phyloP scores from a whole-genome alignment of 345 rosid genomes.

The Acer campestre region DNA sequence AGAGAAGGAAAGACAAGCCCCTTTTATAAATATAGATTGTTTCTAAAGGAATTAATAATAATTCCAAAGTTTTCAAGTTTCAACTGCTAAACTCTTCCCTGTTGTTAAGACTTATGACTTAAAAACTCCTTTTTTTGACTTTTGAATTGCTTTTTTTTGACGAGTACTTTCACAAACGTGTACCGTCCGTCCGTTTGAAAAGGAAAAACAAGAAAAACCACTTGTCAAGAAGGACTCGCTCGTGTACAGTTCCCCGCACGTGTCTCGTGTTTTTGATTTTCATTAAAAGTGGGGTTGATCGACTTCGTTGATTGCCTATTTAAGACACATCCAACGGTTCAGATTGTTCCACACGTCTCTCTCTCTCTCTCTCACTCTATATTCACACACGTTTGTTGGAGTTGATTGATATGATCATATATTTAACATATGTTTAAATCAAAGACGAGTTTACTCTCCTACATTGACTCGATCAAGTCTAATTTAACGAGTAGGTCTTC shows the following conservation, averaged over 20 bases:
- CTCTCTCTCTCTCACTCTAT: too few relatives aligned
- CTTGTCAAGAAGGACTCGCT: constrained; percentile 11
- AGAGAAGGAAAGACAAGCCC: constrained; percentile 16
- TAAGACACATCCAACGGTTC: neutral
- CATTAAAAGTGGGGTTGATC: neutral
- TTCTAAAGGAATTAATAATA: constrained; percentile 2
- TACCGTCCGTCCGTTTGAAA: neutral
- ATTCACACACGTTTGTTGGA: neutral
- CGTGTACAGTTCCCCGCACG: constrained; percentile 19
- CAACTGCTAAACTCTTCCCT: neutral
- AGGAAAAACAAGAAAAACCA: neutral
- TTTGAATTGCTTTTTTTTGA: constrained; percentile 24
- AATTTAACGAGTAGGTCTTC: neutral
- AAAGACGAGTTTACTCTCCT: neutral
- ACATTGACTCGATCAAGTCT: neutral
- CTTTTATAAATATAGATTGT: constrained; percentile 10
- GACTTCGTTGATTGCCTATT: neutral
- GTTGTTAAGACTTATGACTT: neutral
- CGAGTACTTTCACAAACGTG: constrained; percentile 36
- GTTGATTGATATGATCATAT: neutral
- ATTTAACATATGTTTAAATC: neutral
- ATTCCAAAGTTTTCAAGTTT: constrained; percentile 7
- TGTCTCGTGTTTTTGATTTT: constrained; percentile 17
- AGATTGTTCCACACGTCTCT: neutral
- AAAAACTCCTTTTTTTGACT: constrained; percentile 26